Base-by-base conservation (phyloP, 768 basidiomycete genomes). In the Suillus brevipes region DNA sequence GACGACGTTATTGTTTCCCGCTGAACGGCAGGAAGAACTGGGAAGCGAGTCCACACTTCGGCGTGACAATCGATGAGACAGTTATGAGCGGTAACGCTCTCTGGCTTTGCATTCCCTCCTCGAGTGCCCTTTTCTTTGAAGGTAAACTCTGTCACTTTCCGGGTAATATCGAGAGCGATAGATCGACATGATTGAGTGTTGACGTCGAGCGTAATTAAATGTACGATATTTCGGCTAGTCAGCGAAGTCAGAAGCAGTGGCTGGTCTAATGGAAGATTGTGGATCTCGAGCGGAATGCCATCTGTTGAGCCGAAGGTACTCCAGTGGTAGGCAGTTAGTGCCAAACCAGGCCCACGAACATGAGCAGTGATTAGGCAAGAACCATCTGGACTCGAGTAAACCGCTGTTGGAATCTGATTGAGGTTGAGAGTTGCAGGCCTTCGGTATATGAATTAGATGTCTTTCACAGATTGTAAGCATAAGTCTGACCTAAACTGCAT, bases 1-100 rank as follows among this genome's bases (percentile, higher is more conserved):
- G 78, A 77, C 0, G 77, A 75, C 0, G 77, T 73, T 45, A 82
- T 76, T 0, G 82, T 83, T 40, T 80, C 77, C 13, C 83, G 79
- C 40, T 79, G 78, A 23, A 88, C 78, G 0, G 86, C 85, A 3
- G 86, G 77, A 2, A 84, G 67, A 4, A 88, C 86, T 0, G 87
- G 87, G 68, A 86, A 88, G 10, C 87, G 82, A 6, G 80, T 85
- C 87, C 87, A 88, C 25, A 87, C 83, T 20, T 87, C 85, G 0
- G 79, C 72, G 60, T 85, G 81, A 62, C 85, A 87, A 66, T 86
- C 84, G 18, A 88, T 74, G 13, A 88, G 74, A 50, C 76, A 81
- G 60, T 87, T 89, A 64, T 87, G 81, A 6, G 72, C 67, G 1
- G 79, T 79, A 6, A 59, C 36, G 18, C 52, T 62, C 23, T 64